Conservation (phyloP, 768 basidiomycete genomes). For the Phanerochaete sordida region DNA sequence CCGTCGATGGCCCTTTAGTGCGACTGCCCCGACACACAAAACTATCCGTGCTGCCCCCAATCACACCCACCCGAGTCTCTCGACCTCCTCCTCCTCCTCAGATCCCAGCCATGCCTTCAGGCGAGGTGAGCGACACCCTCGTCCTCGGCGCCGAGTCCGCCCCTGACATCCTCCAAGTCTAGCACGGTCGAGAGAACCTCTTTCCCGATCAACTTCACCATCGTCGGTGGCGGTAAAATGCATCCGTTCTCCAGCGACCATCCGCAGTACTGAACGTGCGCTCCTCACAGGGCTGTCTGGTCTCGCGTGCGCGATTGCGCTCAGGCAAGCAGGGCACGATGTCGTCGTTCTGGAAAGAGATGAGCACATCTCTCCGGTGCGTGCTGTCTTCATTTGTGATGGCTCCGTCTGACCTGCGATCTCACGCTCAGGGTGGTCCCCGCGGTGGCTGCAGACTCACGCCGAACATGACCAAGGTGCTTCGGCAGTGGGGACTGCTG, state of each 20-base stretch:
- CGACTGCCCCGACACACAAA: neutral
- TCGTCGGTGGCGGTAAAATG: constrained; percentile 27
- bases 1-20: neutral
- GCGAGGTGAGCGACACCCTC: neutral
- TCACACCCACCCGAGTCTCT: neutral
- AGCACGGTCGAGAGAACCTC: constrained; percentile 11
- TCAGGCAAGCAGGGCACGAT: constrained; percentile 29
- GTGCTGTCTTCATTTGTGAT: neutral
- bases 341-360: constrained; percentile 29
- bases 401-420: neutral
- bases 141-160: neutral
- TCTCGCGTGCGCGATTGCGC: constrained; percentile 29
- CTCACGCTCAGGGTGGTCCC: constrained; percentile 7
- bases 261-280: neutral
- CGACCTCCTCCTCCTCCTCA: neutral
- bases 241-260: neutral
- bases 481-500: constrained; percentile 34
- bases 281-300: constrained; percentile 27
- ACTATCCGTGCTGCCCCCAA: neutral
- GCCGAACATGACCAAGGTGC: constrained; percentile 35
- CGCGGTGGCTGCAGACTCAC: constrained; percentile 28
- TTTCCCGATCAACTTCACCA: constrained; percentile 24
- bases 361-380: constrained; percentile 9
- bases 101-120: neutral
- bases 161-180: neutral